phyloP scores from a whole-genome alignment of 306 rosid species.

The Astragalus glycyphyllos region DNA sequence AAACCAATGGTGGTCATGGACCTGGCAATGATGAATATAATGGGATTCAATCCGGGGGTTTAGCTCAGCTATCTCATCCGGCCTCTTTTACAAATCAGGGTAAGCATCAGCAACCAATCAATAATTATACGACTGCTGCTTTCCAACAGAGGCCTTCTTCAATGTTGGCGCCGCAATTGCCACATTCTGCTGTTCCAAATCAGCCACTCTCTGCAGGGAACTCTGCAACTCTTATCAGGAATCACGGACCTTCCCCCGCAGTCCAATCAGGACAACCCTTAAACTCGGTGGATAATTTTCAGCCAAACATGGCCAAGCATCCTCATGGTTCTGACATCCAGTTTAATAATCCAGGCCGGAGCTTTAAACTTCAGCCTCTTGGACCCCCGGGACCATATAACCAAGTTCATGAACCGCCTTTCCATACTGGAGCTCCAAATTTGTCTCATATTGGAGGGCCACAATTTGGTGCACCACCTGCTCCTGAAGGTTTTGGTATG shows the following conservation, averaged over 20 bases:
- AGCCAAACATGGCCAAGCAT: conserved; percentile 40
- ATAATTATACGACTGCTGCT: conserved; percentile 48
- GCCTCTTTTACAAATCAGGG: conserved; percentile 48
- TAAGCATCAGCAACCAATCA: conserved; percentile 46
- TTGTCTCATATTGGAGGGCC: conserved; percentile 58
- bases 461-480: conserved; percentile 57
- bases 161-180: conserved; percentile 45
- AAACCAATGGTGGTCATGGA: conserved; percentile 47
- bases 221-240: conserved; percentile 53
- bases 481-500: conserved; percentile 63
- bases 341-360: conserved; percentile 50
- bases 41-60: conserved; percentile 46
- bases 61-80: conserved; percentile 52
- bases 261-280: conserved; percentile 37
- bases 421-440: conserved; percentile 56
- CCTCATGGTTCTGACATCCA: conserved; percentile 40
- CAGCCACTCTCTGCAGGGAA: conserved; percentile 52
- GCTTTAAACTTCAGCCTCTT: conserved; percentile 51
- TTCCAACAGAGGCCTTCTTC: conserved; percentile 56
- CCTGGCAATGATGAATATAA: conserved; percentile 44
- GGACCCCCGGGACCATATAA: conserved; percentile 56
- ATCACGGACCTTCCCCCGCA: conserved; percentile 56
- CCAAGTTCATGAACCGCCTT: conserved; percentile 62
- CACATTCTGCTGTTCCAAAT: conserved; percentile 59
- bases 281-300: conserved; percentile 38